Evolutionary conservation across 352 stramenopile species (phyloP).

Genomic region (Salisapilia sapeloensis): DNA sequence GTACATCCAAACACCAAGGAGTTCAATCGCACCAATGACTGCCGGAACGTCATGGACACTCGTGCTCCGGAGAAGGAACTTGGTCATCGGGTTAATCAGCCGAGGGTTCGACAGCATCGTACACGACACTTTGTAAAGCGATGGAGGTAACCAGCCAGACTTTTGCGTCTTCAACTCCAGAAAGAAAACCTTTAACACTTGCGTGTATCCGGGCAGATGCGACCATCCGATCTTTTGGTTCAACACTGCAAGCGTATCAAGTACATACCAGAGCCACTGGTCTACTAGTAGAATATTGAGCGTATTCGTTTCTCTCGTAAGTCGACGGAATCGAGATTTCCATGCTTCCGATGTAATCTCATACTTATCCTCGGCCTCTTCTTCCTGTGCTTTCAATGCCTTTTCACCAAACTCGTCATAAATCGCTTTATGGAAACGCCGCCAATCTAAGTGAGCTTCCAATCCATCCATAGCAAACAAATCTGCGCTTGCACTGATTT

Average conservation of each 20-base stretch:
- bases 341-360: slow-evolving; percentile 72
- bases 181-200: slow-evolving; percentile 82
- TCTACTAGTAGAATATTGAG: slow-evolving; percentile 79
- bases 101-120: slow-evolving; percentile 79
- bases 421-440: slow-evolving; percentile 79
- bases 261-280: slow-evolving; percentile 81
- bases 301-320: slow-evolving; percentile 71
- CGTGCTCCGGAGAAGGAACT: slow-evolving; percentile 74
- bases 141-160: slow-evolving; percentile 69
- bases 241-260: slow-evolving; percentile 76
- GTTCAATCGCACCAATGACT: slow-evolving; percentile 72
- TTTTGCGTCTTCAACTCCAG: slow-evolving; percentile 81
- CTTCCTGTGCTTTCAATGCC: slow-evolving; percentile 67
- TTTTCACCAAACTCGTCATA: slow-evolving; percentile 80
- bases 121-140: slow-evolving; percentile 79
- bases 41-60: slow-evolving; percentile 78
- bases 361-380: slow-evolving; percentile 82
- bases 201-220: slow-evolving; percentile 67
- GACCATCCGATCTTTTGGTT: slow-evolving; percentile 83
- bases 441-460: slow-evolving; percentile 76
- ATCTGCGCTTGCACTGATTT: slow-evolving; percentile 66
- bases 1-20: slow-evolving; percentile 83
- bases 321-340: slow-evolving; percentile 63
- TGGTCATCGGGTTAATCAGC: slow-evolving; percentile 84
- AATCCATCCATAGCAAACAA: slow-evolving; percentile 81